Evolutionary conservation across 2,329 filamentous ascomycete genomes (phyloP), one percentile per base, ranked within the genome.

Genomic region (Hypoxylon sp.): DNA sequence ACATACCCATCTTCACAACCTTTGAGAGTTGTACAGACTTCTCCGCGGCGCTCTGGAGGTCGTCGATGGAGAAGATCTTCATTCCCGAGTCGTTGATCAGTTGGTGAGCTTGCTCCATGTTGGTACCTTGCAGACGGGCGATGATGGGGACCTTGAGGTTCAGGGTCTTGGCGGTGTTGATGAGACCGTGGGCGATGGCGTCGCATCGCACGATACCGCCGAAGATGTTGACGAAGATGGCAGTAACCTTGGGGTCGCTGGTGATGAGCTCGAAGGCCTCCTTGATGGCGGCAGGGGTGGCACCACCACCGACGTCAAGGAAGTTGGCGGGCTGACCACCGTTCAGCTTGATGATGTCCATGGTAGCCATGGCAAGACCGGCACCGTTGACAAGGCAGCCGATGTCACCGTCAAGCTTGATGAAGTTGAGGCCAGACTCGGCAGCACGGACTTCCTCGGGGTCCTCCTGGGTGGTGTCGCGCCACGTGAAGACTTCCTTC

Each of bases 301-400:
- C 94, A 80, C 94, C 94, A 73, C 94, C 94, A 70, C 94, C 94
- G 65, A 99, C 94, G 73, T 99, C 94, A 66, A 99, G 83, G 87
- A 99, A 99, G 86, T 99, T 99, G 67, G 94, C 94, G 58, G 94
- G 94, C 70, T 85, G 81, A 60, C 94, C 94, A 66, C 94, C 94
- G 78, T 97, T 99, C 60, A 99, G 85, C 86, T 99, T 97, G 84
- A 99, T 99, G 75, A 99, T 97, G 76, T 99, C 94, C 94, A 99
- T 99, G 73, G 94, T 99, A 60, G 94, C 94, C 94, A 99, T 99
- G 77, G 94, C 94, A 63, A 99, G 89, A 79, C 94, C 94, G 68
- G 94, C 94, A 73, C 94, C 94, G 80, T 99, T 99, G 80, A 99
- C 94, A 66, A 97, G 83, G 81, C 94, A 99, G 76, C 94, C 94